These are phyloP conservation scores for Mrakia hoshinonis DNA, from an alignment of 768 basidiomycete species.

Conservation along the genomic window DNA sequence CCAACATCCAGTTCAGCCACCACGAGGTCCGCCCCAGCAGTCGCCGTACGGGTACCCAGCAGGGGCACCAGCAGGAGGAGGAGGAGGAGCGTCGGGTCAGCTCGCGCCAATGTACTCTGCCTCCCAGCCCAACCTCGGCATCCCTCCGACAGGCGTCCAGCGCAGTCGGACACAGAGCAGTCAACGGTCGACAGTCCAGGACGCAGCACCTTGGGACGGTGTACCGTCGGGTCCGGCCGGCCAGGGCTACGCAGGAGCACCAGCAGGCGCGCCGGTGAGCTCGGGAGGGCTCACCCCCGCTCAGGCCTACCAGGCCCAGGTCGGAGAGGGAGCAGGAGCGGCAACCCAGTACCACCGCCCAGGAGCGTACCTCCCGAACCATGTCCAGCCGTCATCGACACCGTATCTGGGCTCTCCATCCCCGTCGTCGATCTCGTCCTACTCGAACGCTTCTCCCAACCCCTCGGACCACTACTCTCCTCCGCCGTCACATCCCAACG, in stretches of 20 bases:
- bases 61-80: background rate
- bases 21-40: background rate
- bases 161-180: constrained; percentile 17
- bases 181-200: background rate
- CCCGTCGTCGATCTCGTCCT: background rate
- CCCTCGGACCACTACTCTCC: background rate
- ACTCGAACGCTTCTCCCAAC: constrained; percentile 15
- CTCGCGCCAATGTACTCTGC: background rate
- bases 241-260: background rate
- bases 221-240: background rate
- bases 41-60: background rate
- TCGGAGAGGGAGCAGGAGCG: constrained; percentile 35
- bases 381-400: background rate
- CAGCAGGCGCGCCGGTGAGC: background rate
- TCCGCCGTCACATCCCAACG: background rate
- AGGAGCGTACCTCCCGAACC: background rate
- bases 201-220: background rate
- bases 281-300: constrained; percentile 56
- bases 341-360: background rate
- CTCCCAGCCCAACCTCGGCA: constrained; percentile 9
- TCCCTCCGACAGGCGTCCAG: background rate
- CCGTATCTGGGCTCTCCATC: background rate
- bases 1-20: background rate
- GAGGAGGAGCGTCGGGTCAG: background rate
- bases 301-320: constrained; percentile 72